Base-by-base conservation (phyloP, 75 land plant genomes). In the Pinus taeda region DNA sequence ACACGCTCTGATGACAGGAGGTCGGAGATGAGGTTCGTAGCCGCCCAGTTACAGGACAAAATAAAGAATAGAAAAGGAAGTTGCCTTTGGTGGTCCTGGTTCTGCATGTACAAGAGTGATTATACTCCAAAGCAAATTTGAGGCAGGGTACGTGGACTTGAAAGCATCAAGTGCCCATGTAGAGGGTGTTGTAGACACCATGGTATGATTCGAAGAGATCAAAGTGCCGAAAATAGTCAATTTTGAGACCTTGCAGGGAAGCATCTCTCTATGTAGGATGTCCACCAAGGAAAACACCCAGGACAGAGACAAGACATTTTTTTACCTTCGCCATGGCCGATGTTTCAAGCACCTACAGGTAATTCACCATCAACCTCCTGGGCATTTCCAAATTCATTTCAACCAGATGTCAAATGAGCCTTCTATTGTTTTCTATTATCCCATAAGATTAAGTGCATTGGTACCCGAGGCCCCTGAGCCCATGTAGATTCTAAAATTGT, bases 111-210 rank as follows among this genome's bases (percentile, higher is more conserved):
- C 95, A 94, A 60, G 95, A 94, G 81, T 92, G 92, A 80, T 79
- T 94, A 83, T 94, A 94, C 76, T 94, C 95, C 80, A 94, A 94
- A 83, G 97, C 97, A 60, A 92, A 90, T 76, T 90, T 95, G 57
- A 91, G 92, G 86, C 82, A n/a, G 95, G 92, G 85, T 94, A 94
- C 29, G 77, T 83, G 87, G 90, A 94, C 71, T 82, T 85, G 24
- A 79, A 82, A 24, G 92, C 95, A 0, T 88, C 92, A 14, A 70
- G 87, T 84, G 77, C 81, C 26, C 74, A 95, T 21, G 65, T 78
- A 3, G 86, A 90, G 60, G 97, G 92, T 63, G 97, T 95, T 53
- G 84, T 94, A 71, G 83, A 94, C 77, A 88, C 88, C 0, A 26
- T 26, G 26, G 26, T 26, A 90, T 94, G 24, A 94, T 94, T 77